Evolutionary conservation across 202 grass and related monocot species (phyloP).

Genomic region (Zizania palustris): DNA sequence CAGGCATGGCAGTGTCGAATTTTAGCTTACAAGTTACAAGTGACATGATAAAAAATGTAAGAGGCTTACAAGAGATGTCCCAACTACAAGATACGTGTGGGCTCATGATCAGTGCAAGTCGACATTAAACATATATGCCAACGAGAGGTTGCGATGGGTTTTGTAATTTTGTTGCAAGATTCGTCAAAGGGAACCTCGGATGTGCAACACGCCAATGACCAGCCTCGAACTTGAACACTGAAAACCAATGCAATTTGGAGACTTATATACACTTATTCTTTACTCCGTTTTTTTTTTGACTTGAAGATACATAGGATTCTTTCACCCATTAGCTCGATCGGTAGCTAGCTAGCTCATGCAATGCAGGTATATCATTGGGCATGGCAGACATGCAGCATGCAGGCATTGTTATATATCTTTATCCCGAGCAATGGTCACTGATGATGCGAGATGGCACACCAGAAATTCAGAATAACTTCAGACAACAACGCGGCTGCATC

Average conservation of each 20-base stretch:
- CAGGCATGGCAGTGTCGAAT: slow-evolving; percentile 1
- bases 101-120: slow-evolving; percentile 5
- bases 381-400: background rate
- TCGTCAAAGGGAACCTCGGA: slow-evolving; percentile 36
- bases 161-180: slow-evolving; percentile 29
- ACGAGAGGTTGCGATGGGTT: slow-evolving; percentile 7
- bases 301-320: slow-evolving; percentile 17
- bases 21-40: background rate
- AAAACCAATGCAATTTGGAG: slow-evolving; percentile 21
- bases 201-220: background rate
- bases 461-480: background rate
- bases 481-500: background rate
- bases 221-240: background rate
- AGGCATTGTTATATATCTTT: slow-evolving; percentile 5
- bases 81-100: background rate
- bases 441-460: background rate
- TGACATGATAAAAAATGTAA: slow-evolving; percentile 20
- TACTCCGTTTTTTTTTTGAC: slow-evolving; percentile 27
- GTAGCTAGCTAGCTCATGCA: background rate
- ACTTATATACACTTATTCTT: background rate
- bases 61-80: background rate
- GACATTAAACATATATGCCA: background rate
- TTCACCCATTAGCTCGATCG: background rate
- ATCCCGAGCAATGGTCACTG: background rate
- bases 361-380: background rate